Evolutionary conservation across 2,329 filamentous ascomycete species (phyloP), one percentile per base, ranked within the genome.

Genomic region (Cladosporium colombiae): DNA sequence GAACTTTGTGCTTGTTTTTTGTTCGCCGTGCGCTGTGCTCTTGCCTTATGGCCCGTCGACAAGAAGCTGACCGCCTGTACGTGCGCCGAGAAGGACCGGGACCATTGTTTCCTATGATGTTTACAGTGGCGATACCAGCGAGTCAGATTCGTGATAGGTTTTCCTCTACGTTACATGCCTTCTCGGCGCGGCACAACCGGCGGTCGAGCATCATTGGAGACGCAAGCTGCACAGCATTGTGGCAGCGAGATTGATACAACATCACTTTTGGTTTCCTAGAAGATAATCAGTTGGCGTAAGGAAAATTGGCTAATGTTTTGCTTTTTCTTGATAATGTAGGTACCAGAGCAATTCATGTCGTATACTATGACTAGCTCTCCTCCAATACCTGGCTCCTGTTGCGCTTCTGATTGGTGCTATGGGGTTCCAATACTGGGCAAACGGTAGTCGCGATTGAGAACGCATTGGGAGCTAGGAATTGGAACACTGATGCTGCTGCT

Each of bases 341-440:
- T 77, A 77, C 67, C 75, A 77, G 69, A 75, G 70, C 70, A 78
- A 76, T 68, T 74, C 76, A 13, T 80, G 78, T 68, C 76, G 74
- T 66, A 76, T 80, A 69, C 75, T 80, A 75, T 79, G 77, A 78
- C 77, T 78, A 69, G 69, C 61, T 46, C 61, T 73, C 61, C 52
- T 73, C 53, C 70, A 74, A 60, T 74, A 73, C 65, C 56, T 75
- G 44, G 70, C 70, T 40, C 74, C 75, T 11, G 64, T 73, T 29
- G 55, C 71, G 18, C 64, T 77, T 25, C 55, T 78, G 53, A 37
- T 76, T 14, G 46, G 72, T 55, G 73, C 71, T 13, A 68, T 76
- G 55, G 53, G 69, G n/a, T 55, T 73, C 11, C 67, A 74, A 37
- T 73, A 63, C 35, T 63, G 61, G 61, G 40, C 44, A 11, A 44